Base-by-base conservation (phyloP, 768 basidiomycete species). In the Ramaria rubella region DNA sequence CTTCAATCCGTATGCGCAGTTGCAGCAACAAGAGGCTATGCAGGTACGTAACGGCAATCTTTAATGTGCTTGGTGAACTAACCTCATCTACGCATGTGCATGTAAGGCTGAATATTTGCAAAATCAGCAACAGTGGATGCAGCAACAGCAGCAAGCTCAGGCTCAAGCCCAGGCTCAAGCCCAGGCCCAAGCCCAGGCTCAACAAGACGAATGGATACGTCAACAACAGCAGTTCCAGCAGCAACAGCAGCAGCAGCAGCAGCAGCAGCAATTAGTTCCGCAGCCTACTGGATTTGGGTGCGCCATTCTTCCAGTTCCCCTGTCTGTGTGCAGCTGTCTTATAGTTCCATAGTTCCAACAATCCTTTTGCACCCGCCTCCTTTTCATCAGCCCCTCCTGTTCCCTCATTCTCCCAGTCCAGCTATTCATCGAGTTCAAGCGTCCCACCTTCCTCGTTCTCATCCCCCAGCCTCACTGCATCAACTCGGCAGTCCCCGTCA, bases 1-100 rank as follows among this genome's bases (percentile, higher is more conserved):
- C 1, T 97, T 92, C 78, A 98, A 98, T 69, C 90, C 90, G 0
- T 93, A 91, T 61, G 92, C 94, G 68, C 94, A 94, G 67, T 67
- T 73, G 65, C 82, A 87, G 46, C 88, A 94, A 64, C 92, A 94
- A 63, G 92, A 95, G 69, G 86, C 86, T 15, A 80, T 85, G 64
- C 89, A 89, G 73, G 80, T 77, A 49, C 17, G 65, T 55, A 6
- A 27, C 2, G 29, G 7, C 27, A 5, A 17, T 36, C 17, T 38
- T 27, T 14, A 17, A 31, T 4, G 8, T 40, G 24, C 27, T 36
- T 6, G 44, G 52, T 33, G 59, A 56, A 26, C 29, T 56, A 4
- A 48, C 46, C n/a, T 38, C 36, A 31, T 33, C 26, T n/a, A n/a
- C n/a, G n/a, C 38, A 44, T n/a, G 36, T 19, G 43, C 19, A 4